Percentiles rank a stretch among this genome's conserved stretches.
These are phyloP conservation scores for Suillus spraguei DNA, from an alignment of 768 basidiomycete genomes.

Conservation along the genomic window DNA sequence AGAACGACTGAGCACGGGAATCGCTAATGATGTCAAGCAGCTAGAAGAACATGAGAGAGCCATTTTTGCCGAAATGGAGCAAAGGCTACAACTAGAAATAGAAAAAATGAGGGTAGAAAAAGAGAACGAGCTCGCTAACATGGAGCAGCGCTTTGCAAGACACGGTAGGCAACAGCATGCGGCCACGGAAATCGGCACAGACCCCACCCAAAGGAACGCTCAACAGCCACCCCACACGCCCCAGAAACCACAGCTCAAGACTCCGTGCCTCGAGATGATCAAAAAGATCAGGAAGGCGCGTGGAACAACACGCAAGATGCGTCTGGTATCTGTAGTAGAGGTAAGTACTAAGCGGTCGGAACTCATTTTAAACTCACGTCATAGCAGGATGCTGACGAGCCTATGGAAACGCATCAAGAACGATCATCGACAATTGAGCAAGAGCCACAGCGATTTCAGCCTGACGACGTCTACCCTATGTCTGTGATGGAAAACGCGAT, in stretches of 20 bases:
- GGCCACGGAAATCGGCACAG: not conserved
- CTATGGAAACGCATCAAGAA: constrained; percentile 1
- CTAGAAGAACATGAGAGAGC: not conserved
- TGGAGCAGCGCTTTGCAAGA: constrained; percentile 13
- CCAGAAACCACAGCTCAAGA: not conserved
- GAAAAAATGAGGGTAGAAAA: constrained; percentile 13
- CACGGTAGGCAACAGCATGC: not conserved
- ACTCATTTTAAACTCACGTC: not conserved
- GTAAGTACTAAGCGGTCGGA: not conserved
- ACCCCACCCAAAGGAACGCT: not conserved
- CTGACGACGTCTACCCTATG: not conserved
- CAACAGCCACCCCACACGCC: not conserved
- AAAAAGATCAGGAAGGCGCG: not conserved
- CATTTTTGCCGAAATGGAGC: constrained; percentile 3
- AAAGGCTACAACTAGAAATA: constrained; percentile 6
- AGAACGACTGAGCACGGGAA: not conserved
- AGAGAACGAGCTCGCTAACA: constrained; percentile 16
- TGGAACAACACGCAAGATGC: not conserved
- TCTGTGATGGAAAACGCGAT: constrained; percentile 8
- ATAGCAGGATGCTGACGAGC: not conserved
- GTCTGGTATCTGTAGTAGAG: not conserved
- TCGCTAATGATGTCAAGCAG: not conserved
- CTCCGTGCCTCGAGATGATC: not conserved
- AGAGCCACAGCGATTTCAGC: not conserved
- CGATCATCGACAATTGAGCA: not conserved